Evolutionary conservation across 1,139 yeast species (phyloP).

Genomic region (Geotrichum cucujoidarum): DNA sequence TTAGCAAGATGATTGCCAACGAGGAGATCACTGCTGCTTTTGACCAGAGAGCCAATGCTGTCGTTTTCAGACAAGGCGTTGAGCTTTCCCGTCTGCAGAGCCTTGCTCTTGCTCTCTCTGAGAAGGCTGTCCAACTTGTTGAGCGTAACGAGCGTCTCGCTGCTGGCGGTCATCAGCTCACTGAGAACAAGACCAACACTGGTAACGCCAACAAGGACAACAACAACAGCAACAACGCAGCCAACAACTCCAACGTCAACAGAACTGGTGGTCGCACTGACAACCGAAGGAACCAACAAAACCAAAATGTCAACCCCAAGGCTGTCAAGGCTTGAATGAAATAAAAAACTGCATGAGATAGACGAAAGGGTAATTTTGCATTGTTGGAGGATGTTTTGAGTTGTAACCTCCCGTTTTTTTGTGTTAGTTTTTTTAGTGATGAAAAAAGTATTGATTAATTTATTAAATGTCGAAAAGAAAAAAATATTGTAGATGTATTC

Average conservation of each 20-base stretch:
- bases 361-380: not conserved
- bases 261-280: constrained; percentile 6
- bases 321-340: constrained; percentile 9
- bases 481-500: not conserved
- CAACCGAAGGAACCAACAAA: constrained; percentile 11
- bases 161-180: constrained; percentile 59
- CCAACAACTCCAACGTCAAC: not conserved
- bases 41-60: constrained; percentile 53
- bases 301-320: constrained; percentile 6
- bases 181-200: constrained; percentile 17
- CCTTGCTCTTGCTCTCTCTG: constrained; percentile 81
- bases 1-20: constrained; percentile 68
- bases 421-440: not conserved
- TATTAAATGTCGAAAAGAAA: not conserved
- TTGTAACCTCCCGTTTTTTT: not conserved
- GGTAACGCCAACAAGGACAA: constrained; percentile 1
- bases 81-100: constrained; percentile 85
- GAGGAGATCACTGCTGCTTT: constrained; percentile 70
- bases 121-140: constrained; percentile 72
- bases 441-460: not conserved
- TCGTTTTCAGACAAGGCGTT: constrained; percentile 64
- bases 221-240: not conserved
- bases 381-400: not conserved
- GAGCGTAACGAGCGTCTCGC: constrained; percentile 85
- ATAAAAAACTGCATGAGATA: no score